These are phyloP conservation scores for Plasmodium chabaudi DNA, from an alignment of 169 alveolate genomes.

Conservation along the genomic window DNA sequence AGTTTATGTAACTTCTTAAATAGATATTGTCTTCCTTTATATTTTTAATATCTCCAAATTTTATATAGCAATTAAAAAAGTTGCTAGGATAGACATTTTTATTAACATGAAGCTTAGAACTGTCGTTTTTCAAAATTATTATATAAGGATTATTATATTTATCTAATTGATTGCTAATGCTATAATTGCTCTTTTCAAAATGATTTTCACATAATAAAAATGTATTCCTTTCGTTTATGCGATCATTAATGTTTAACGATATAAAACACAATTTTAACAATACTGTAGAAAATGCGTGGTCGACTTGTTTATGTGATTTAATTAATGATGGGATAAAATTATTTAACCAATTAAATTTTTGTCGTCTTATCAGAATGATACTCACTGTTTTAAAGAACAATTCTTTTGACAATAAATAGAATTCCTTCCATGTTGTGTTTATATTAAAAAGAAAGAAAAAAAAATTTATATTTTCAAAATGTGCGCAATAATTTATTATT, in stretches of 20 bases:
- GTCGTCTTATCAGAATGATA: constrained; percentile 32
- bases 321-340: constrained; percentile 35
- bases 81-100: not conserved
- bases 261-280: constrained; percentile 53
- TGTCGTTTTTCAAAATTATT: constrained; percentile 6
- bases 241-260: constrained; percentile 27
- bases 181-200: not conserved
- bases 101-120: not conserved
- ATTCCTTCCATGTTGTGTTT: constrained; percentile 76
- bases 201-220: not conserved
- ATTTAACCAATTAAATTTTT: constrained; percentile 39
- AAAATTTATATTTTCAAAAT: constrained; percentile 69
- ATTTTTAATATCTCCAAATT: constrained; percentile 18
- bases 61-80: constrained; percentile 35
- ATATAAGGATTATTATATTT: not conserved
- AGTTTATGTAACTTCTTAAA: constrained; percentile 37
- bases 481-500: constrained; percentile 40
- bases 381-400: constrained; percentile 68
- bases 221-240: not conserved
- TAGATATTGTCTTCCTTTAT: constrained; percentile 25
- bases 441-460: constrained; percentile 67
- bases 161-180: too few species aligned
- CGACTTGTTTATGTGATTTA: constrained; percentile 71
- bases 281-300: constrained; percentile 66
- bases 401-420: constrained; percentile 63